Evolutionary conservation across 2,329 filamentous ascomycete genomes (phyloP).

Genomic region (Didymella arachidicola): DNA sequence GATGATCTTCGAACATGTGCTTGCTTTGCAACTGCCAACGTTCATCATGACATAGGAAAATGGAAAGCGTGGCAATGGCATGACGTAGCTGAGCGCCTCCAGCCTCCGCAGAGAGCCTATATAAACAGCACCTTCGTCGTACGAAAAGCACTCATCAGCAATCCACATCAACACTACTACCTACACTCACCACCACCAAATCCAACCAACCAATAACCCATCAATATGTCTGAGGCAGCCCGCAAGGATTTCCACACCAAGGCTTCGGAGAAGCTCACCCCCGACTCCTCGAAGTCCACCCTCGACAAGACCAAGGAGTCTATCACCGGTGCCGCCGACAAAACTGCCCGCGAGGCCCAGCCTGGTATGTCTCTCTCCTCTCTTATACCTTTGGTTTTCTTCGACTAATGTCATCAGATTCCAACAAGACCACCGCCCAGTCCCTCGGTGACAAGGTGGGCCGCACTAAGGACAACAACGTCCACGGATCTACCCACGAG

Average conservation of each 20-base stretch:
- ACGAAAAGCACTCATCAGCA: constrained; percentile 23
- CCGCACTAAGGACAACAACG: constrained; percentile 50
- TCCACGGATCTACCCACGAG: constrained; percentile 49
- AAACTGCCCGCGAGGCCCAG: constrained; percentile 52
- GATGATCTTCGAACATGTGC: constrained; percentile 1
- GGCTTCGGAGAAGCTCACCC: constrained; percentile 63
- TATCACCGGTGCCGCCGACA: constrained; percentile 64
- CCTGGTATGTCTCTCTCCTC: constrained; percentile 46
- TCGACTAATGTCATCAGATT: constrained; percentile 48
- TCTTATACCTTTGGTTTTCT: neutral
- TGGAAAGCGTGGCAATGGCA: constrained; percentile 20
- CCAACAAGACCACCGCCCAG: constrained; percentile 63
- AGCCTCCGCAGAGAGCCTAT: constrained; percentile 25
- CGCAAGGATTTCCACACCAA: constrained; percentile 68
- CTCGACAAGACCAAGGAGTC: constrained; percentile 65
- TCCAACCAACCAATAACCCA: constrained; percentile 36
- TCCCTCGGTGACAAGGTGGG: constrained; percentile 53
- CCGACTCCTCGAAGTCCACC: constrained; percentile 68
- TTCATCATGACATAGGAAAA: constrained; percentile 3
- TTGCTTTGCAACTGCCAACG: constrained; percentile 19
- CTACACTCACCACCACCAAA: constrained; percentile 30
- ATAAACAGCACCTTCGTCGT: constrained; percentile 24
- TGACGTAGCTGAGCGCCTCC: constrained; percentile 34
- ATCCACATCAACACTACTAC: constrained; percentile 21
- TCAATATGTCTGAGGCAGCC: constrained; percentile 66